Base-by-base conservation (phyloP, 306 rosid genomes). In the Prunus mongolica region DNA sequence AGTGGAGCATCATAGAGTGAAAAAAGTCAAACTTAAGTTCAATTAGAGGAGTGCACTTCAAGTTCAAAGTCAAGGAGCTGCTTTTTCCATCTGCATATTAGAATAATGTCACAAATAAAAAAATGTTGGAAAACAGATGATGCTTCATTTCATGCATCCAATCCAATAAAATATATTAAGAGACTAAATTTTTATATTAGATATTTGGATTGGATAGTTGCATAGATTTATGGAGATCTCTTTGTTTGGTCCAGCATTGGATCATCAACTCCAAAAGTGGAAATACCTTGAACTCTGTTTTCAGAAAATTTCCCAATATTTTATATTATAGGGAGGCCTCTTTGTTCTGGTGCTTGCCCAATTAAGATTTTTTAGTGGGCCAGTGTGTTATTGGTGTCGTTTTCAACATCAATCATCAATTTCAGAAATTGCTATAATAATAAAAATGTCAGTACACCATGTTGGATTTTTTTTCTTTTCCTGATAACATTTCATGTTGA, bases 221-320 rank as follows among this genome's bases (percentile, higher is more conserved):
- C 74, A 73, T 45, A 44, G 25, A 62, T 60, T 65, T 27, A 64
- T 69, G 69, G 65, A 55, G 64, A 8, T 69, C 72, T 69, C 62
- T 54, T 62, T 54, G 54, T 63, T 65, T 63, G 80, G 81, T 63
- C 74, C 74, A 64, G 81, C 81, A 65, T 73, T 82, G 74, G 78
- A 82, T 86, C 73, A 52, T 45, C 11, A 71, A 74, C 66, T 78
- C 85, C 82, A 64, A 64, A 69, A 58, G 13, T 63, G 78, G 79
- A 79, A 81, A 75, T 63, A 58, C 78, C 46, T 73, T 30, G 22
- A 74, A 51, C 74, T 15, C 64, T 11, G 30, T n/a, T 49, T 44
- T 51, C 46, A 38, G 67, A 64, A 63, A 77, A 72, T 69, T 78
- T 77, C 69, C 69, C 69, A 38, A 67, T 76, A n/a, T 79, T 71